Base-by-base conservation (phyloP, 352 stramenopile genomes). In the Phytophthora rubi region DNA sequence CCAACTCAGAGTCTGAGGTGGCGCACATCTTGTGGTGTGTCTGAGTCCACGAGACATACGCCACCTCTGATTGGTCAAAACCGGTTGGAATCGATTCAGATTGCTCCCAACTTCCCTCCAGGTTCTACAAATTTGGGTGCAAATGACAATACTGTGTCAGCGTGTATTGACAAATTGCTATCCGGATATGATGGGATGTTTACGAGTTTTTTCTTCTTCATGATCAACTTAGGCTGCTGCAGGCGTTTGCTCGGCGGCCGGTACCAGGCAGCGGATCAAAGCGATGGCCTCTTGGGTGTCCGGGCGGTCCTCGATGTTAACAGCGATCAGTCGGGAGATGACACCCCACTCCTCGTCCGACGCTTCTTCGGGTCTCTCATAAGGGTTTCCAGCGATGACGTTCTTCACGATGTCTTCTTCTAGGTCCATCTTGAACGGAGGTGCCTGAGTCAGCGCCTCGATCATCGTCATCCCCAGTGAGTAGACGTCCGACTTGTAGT, bases 391-490 rank as follows among this genome's bases (percentile, higher is more conserved):
- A 1, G 18, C 9, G 0, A 64, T 39, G 28, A 76, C 18, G 6
- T 55, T 64, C 16, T 60, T 45, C 42, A 60, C n/a, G 13, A 69
- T 53, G 6, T 47, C 39, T 8, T 58, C 35, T 16, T 74, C 67
- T 7, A 57, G 28, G 3, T 53, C 30, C 6, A 64, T 48, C 18
- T 28, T 45, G 37, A 64, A 78, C 3, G 71, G 71, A 33, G 59
- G 12, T 4, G 53, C 49, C 6, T 56, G 10, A 1, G 66, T 70
- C 12, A 69, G 18, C 9, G 70, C 71, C 32, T 82, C 77, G 33
- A 81, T 53, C 0, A 82, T 65, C 12, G 53, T 70, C 63, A 85
- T 70, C 1, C 71, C 77, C 28, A 85, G 64, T 33, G 74, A 49
- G 47, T 72, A 78, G 1, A 75, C 37, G 44, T 78, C 71, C 1